These are phyloP conservation scores for Neurospora sp. DNA, from an alignment of 2,329 filamentous ascomycete genomes.

Conservation along the genomic window DNA sequence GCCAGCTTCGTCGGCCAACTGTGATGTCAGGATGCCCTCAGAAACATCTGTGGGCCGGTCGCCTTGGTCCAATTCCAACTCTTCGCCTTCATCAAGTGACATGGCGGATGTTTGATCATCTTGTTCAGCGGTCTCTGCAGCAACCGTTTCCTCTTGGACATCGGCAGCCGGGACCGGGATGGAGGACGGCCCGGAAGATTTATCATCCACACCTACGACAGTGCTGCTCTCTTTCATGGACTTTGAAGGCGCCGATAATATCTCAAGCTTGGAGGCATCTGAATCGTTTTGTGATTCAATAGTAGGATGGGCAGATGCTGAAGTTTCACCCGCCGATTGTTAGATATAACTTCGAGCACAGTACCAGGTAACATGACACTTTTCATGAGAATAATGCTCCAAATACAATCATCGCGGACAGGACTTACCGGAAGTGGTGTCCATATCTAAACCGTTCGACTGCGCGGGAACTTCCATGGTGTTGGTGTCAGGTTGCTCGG, in stretches of 20 bases:
- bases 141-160: background rate
- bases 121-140: background rate
- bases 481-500: constrained; percentile 27
- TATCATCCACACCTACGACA: background rate
- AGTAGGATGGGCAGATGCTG: background rate
- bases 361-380: background rate
- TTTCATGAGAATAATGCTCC: background rate
- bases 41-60: background rate
- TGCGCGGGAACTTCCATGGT: constrained; percentile 21
- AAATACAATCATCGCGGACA: background rate
- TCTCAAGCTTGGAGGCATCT: background rate
- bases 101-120: background rate
- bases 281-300: background rate
- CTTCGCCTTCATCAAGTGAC: background rate
- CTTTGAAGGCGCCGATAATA: background rate
- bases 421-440: constrained; percentile 3
- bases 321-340: background rate
- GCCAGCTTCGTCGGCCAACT: background rate
- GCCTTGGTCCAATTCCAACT: background rate
- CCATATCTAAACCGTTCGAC: background rate
- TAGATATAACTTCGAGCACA: background rate
- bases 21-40: background rate
- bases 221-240: background rate
- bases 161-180: background rate
- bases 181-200: background rate